These are phyloP conservation scores for Hypoxylon sp. DNA, from an alignment of 2,329 filamentous ascomycete species.

Conservation along the genomic window DNA sequence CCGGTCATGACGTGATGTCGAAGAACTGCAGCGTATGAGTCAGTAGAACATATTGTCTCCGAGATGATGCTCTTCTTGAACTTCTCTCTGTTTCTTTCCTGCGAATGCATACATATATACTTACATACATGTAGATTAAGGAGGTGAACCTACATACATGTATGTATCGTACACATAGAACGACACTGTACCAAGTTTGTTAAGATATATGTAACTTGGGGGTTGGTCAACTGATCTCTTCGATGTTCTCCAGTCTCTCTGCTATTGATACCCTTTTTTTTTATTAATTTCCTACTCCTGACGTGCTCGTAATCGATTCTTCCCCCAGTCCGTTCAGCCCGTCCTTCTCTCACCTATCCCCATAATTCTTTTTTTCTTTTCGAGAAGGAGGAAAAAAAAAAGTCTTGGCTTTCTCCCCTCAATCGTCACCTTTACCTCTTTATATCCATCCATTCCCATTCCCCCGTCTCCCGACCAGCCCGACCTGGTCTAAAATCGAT, in stretches of 20 bases:
- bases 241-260: too few relatives aligned
- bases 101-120: too few relatives aligned
- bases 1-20: conserved; percentile 23
- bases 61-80: too few relatives aligned
- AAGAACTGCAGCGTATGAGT: conserved; percentile 29
- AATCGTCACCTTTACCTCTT: conserved; percentile 36
- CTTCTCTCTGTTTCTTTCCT: too few relatives aligned
- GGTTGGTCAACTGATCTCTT: conserved; percentile 12
- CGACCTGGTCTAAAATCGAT: conserved; percentile 39
- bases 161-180: too few relatives aligned
- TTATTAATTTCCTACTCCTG: neutral
- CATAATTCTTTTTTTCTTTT: conserved; percentile 18
- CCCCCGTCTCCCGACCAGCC: conserved; percentile 32
- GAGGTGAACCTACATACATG: neutral
- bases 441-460: conserved; percentile 42
- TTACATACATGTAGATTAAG: conserved; percentile 1
- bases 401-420: conserved; percentile 38
- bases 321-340: neutral
- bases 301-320: conserved; percentile 6
- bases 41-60: conserved; percentile 1
- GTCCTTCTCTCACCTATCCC: conserved; percentile 7
- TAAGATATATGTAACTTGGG: neutral
- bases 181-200: too few relatives aligned
- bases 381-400: conserved; percentile 20
- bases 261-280: conserved; percentile 9